Evolutionary conservation across 106 monocot species (phyloP), one percentile per base, ranked within the genome.

Genomic region (Allium fistulosum): DNA sequence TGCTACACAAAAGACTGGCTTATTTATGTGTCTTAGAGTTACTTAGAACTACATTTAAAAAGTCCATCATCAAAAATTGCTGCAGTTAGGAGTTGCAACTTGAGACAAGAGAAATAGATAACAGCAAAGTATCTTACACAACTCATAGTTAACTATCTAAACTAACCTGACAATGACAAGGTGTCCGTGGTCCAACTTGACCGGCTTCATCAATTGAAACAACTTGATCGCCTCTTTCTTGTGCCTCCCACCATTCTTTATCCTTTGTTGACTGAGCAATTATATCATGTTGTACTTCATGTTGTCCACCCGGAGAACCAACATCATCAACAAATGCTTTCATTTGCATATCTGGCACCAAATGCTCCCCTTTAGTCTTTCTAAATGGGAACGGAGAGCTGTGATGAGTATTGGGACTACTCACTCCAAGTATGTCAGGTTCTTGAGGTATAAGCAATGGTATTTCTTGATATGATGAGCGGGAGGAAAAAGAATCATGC

Each of bases 201-300:
- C 99, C 87, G 73, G 77, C 68, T 75, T 93, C 90, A 78, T 78
- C 83, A n/a, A 56, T 65, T 75, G 74, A 85, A 26, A 74, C 70
- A 74, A 79, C 83, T 74, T 77, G 93, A 72, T 70, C 67, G 52
- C 74, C 83, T 49, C 80, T 72, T 65, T 90, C 87, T 53, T 99
- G 90, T 73, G 69, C 77, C 52, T 93, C 92, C 97, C 92, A 92
- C 97, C 92, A 97, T 46, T 91, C 87, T 49, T 88, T 76, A 62
- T 90, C 85, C 12, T 49, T 57, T 72, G 51, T 53, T 49, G 74
- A 28, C 37, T 73, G 73, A 14, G 58, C 51, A 49, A 74, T 56
- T 15, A 70, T 59, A 62, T 86, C 74, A 63, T 52, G 62, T 22
- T 58, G 65, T 59, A 59, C 71, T 69, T 79, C 70, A 49, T 37